A percentile compares a stretch with the other conserved stretches of the same genome.
These are phyloP conservation scores for Syncephalis fuscata DNA, from an alignment of 371 early-diverging fungal species.

Conservation along the genomic window DNA sequence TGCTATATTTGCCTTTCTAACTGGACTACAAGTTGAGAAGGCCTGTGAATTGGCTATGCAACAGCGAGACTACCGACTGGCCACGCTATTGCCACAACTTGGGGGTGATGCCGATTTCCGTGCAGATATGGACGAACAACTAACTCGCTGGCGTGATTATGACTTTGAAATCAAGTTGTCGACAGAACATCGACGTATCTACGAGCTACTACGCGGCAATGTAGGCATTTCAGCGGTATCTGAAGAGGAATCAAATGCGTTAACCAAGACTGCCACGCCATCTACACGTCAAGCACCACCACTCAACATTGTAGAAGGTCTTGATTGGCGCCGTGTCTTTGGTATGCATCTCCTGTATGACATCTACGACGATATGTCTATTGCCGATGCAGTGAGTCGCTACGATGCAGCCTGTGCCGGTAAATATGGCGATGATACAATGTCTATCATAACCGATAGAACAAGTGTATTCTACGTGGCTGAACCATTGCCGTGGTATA, in stretches of 20 bases:
- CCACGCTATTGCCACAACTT: conserved; percentile 46
- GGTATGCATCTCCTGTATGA: conserved; percentile 57
- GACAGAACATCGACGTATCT: conserved; percentile 24
- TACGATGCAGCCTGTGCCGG: conserved; percentile 18
- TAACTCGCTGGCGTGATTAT: conserved; percentile 17
- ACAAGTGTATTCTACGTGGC: conserved; percentile 10
- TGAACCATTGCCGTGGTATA: conserved; percentile 22
- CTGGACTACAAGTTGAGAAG: conserved; percentile 22
- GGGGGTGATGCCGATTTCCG: conserved; percentile 24
- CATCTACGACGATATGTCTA: conserved; percentile 18
- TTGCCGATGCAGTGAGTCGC: conserved; percentile 20
- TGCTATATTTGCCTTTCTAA: conserved; percentile 22
- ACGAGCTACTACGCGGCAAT: conserved; percentile 29
- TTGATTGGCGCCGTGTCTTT: conserved; percentile 53
- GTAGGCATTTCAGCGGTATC: conserved; percentile 4
- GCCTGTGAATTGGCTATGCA: conserved; percentile 37
- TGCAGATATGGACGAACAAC: conserved; percentile 27
- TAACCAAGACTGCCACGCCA: conserved; percentile 5
- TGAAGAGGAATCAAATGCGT: not conserved
- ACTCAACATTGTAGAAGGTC: conserved; percentile 11
- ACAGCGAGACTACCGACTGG: conserved; percentile 37
- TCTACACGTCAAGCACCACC: conserved; percentile 1
- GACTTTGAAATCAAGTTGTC: conserved; percentile 9
- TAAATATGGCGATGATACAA: not conserved
- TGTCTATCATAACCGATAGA: too few species aligned